These are phyloP conservation scores for Dunaliella sp. DNA, from an alignment of 139 green algal species.

Conservation along the genomic window DNA sequence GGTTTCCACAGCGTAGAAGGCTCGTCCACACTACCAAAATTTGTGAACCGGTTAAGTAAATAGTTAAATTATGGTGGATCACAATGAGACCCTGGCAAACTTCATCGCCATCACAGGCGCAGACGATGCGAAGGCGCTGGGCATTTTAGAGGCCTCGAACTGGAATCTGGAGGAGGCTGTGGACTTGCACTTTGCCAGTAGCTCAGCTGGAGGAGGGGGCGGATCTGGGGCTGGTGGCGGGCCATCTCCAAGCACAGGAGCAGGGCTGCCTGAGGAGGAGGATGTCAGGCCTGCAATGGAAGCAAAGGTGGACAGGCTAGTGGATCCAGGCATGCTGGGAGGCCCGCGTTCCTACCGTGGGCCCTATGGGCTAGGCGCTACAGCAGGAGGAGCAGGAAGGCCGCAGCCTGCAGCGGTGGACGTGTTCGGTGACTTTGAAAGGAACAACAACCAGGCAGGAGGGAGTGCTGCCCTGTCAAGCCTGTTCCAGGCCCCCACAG, in stretches of 20 bases:
- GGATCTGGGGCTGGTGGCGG: conserved; percentile 2
- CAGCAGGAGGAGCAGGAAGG: background rate
- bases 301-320: background rate
- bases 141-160: conserved; percentile 49
- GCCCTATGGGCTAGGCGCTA: background rate
- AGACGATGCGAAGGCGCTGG: conserved; percentile 29
- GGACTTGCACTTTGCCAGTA: conserved; percentile 58
- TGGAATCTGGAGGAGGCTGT: conserved; percentile 63
- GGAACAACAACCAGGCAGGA: background rate
- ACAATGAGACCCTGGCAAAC: conserved; percentile 35
- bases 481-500: background rate
- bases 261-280: too few relatives aligned
- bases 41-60: too few relatives aligned
- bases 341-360: background rate
- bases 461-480: background rate
- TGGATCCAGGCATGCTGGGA: background rate
- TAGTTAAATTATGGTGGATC: background rate
- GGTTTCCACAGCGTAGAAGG: too few relatives aligned
- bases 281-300: too few relatives aligned
- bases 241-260: too few relatives aligned
- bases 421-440: background rate
- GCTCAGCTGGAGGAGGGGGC: conserved; percentile 15
- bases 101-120: conserved; percentile 53
- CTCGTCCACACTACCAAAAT: too few relatives aligned
- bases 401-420: background rate